These are phyloP conservation scores for Pseudogymnoascus sp. DNA, from an alignment of 2,329 filamentous ascomycete genomes.

Conservation along the genomic window DNA sequence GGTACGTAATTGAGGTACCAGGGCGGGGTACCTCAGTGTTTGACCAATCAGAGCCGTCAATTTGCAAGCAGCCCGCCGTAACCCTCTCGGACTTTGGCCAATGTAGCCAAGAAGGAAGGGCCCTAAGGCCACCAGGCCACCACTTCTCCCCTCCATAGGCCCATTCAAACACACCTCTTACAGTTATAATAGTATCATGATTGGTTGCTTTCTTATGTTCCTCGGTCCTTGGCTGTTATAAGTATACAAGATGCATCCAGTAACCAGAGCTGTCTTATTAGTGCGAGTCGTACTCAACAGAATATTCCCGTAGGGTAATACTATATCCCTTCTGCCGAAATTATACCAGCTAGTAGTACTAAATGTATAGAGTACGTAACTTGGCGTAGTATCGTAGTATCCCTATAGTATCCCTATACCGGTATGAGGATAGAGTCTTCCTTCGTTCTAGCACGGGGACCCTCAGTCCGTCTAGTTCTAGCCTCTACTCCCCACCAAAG, in stretches of 20 bases:
- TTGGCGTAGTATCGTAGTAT: not conserved
- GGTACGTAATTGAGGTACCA: conserved; percentile 9
- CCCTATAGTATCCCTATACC: not conserved
- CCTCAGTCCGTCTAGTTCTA: not conserved
- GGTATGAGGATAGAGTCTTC: not conserved
- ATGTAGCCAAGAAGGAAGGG: not conserved
- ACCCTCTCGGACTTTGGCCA: not conserved
- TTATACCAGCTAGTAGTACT: not conserved
- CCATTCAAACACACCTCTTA: not conserved
- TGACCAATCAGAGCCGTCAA: not conserved
- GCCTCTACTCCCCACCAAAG: not conserved
- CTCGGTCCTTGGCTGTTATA: not conserved
- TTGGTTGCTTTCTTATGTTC: not conserved
- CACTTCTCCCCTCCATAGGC: not conserved
- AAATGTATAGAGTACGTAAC: not conserved
- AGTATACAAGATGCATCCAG: not conserved
- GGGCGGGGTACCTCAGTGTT: not conserved
- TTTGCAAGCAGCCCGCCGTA: not conserved
- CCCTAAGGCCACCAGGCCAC: not conserved
- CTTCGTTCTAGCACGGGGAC: no score
- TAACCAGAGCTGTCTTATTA: not conserved
- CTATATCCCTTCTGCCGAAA: not conserved
- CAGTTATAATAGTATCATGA: not conserved
- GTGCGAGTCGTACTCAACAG: not conserved
- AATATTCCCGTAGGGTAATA: not conserved